Evolutionary conservation across 2,329 filamentous ascomycete genomes (phyloP).

Genomic region (Sphaerulina populicola): DNA sequence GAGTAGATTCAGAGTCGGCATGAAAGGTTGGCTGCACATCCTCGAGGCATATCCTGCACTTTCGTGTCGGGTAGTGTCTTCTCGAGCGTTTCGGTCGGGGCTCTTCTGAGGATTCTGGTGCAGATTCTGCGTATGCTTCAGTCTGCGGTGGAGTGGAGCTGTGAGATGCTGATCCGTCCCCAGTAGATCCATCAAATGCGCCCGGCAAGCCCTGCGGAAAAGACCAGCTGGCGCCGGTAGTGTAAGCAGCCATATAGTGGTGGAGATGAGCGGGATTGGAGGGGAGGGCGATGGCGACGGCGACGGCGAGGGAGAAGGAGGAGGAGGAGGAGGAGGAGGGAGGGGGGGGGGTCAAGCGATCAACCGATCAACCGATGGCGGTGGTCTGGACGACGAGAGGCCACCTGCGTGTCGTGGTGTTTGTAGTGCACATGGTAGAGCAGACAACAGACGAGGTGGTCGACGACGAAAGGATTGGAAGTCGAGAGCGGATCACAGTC

Average conservation of each 20-base stretch:
- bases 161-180: constrained; percentile 1
- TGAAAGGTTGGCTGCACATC: constrained; percentile 53
- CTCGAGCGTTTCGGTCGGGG: constrained; percentile 25
- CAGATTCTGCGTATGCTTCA: not conserved
- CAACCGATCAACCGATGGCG: constrained; percentile 11
- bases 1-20: constrained; percentile 40
- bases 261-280: not conserved
- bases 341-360: not conserved
- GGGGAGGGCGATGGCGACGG: not conserved
- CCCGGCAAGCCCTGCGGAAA: constrained; percentile 42
- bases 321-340: not conserved
- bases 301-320: not conserved
- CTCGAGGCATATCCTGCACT: constrained; percentile 86
- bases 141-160: not conserved
- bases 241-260: constrained; percentile 38
- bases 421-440: constrained; percentile 1
- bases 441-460: too few relatives aligned
- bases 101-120: constrained; percentile 18
- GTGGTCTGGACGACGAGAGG: not conserved
- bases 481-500: too few relatives aligned
- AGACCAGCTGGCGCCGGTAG: constrained; percentile 38
- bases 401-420: not conserved
- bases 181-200: constrained; percentile 16
- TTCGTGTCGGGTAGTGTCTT: constrained; percentile 59
- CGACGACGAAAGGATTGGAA: too few relatives aligned